Percentiles rank a stretch among this genome's conserved stretches.
phyloP scores from a whole-genome alignment of 768 basidiomycete genomes.

The Albatrellus ellisii region DNA sequence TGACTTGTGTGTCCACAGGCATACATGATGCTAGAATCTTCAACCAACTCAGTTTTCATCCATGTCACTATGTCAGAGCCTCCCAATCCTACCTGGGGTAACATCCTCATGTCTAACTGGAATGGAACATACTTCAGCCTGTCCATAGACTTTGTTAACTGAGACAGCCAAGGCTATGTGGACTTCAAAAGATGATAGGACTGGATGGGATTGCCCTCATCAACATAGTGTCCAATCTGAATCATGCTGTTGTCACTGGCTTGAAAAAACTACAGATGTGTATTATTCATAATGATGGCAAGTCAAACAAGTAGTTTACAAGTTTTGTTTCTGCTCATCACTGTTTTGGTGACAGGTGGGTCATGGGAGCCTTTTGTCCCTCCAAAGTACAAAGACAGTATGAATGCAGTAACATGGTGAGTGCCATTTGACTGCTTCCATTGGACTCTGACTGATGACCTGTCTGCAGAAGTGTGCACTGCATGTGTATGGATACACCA shows the following conservation, averaged over 20 bases:
- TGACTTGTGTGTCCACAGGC: too few species aligned
- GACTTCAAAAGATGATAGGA: conserved; percentile 98
- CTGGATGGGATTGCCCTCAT: conserved; percentile 92
- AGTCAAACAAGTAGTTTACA: too few species aligned
- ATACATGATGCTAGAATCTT: conserved; percentile 91
- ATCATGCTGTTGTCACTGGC: conserved; percentile 56
- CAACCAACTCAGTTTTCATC: conserved; percentile 84
- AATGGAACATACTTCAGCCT: conserved; percentile 96
- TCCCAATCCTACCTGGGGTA: conserved; percentile 72
- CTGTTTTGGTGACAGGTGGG: conserved; percentile 36
- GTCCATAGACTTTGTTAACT: conserved; percentile 79
- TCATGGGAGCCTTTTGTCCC: conserved; percentile 78
- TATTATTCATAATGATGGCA: conserved; percentile 96
- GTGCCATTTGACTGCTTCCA: conserved; percentile 15
- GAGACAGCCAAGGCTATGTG: conserved; percentile 77
- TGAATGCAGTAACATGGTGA: conserved; percentile 54
- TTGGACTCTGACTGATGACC: background rate
- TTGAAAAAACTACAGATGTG: conserved; percentile 70
- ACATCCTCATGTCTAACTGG: conserved; percentile 90
- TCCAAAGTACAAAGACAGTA: conserved; percentile 60
- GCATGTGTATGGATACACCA: conserved; percentile 93
- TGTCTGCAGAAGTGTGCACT: conserved; percentile 59
- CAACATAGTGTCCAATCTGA: conserved; percentile 78
- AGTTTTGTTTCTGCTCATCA: too few species aligned
- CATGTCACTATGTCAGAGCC: conserved; percentile 88